Conservation (phyloP, 345 rosid genomes). For the Firmiana major region DNA sequence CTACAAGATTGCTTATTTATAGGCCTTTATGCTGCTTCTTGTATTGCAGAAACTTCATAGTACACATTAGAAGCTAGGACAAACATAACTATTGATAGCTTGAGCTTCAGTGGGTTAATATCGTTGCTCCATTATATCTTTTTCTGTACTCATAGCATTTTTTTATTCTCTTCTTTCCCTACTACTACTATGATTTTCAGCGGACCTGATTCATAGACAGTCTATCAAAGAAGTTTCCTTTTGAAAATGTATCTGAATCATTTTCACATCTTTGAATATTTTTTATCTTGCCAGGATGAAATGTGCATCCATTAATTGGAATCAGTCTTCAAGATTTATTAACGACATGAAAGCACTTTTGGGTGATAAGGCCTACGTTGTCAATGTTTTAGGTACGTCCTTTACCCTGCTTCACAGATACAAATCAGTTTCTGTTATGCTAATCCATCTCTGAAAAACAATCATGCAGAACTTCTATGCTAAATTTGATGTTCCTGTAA, state of each 20-base stretch:
- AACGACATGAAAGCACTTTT: slow-evolving; percentile 63
- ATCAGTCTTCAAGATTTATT: slow-evolving; percentile 55
- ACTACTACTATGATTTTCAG: background rate
- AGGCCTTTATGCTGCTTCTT: background rate
- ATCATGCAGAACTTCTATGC: background rate
- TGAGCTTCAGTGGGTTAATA: background rate
- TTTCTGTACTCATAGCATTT: background rate
- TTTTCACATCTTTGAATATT: background rate
- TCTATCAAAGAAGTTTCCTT: background rate
- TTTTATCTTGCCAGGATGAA: slow-evolving; percentile 29
- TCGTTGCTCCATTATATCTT: background rate
- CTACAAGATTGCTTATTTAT: background rate
- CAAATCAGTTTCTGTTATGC: background rate
- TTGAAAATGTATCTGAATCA: background rate
- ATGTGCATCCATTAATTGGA: slow-evolving; percentile 10
- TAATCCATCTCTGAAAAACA: background rate
- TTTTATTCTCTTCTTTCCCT: background rate
- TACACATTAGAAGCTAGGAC: background rate
- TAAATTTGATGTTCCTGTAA: background rate
- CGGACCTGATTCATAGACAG: background rate
- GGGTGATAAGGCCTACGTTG: slow-evolving; percentile 58
- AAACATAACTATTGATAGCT: background rate
- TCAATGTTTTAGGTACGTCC: slow-evolving; percentile 70
- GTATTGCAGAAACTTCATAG: background rate
- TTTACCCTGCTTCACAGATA: background rate